phyloP scores from a whole-genome alignment of 179 eudicot species.

The Silene noctiflora region DNA sequence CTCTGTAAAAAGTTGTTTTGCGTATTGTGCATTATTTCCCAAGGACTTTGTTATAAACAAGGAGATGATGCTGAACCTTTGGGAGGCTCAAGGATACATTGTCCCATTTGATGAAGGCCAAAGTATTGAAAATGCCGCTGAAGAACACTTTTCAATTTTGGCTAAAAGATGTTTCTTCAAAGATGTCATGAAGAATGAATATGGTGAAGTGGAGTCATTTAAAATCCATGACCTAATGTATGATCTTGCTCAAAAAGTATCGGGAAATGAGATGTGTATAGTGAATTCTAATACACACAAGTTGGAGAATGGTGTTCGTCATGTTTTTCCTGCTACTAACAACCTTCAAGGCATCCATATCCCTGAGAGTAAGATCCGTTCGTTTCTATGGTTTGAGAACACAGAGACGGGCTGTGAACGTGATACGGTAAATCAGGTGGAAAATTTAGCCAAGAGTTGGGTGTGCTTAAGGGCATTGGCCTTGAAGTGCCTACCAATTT shows the following conservation, averaged over 20 bases:
- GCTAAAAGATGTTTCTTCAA: constrained; percentile 32
- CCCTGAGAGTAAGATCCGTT: constrained; percentile 12
- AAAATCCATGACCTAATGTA: constrained; percentile 47
- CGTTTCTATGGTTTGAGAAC: background rate
- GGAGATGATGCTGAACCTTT: constrained; percentile 23
- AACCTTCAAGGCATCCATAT: background rate
- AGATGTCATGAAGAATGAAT: constrained; percentile 21
- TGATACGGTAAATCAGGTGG: background rate
- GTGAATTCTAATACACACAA: too few species aligned
- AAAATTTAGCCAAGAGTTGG: constrained; percentile 4
- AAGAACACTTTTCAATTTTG: constrained; percentile 11
- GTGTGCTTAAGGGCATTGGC: constrained; percentile 21
- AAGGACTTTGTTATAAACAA: constrained; percentile 29
- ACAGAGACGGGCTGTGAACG: background rate
- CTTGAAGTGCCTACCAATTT: background rate
- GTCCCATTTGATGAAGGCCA: constrained; percentile 14
- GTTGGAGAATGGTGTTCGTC: background rate
- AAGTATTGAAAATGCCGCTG: constrained; percentile 24
- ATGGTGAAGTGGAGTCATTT: constrained; percentile 22
- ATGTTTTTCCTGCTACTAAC: background rate
- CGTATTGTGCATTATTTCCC: constrained; percentile 38
- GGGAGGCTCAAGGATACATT: constrained; percentile 25
- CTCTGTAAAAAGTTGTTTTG: constrained; percentile 33
- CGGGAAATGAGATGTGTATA: constrained; percentile 8
- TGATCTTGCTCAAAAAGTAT: constrained; percentile 34